Conservation (phyloP, 2,329 filamentous ascomycete species). For the Aspergillus floridensis region DNA sequence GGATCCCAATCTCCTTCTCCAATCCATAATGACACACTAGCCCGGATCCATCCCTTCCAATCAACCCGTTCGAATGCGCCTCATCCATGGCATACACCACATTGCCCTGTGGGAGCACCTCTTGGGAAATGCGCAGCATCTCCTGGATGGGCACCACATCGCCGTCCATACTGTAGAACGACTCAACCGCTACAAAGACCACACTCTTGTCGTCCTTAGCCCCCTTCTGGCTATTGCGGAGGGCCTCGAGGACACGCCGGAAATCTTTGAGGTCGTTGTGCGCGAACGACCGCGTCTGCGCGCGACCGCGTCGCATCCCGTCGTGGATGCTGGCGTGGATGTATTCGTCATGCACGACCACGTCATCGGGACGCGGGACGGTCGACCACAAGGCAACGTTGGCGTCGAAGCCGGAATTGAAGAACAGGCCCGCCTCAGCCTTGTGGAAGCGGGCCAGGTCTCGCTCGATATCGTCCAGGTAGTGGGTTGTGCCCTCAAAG, state of each 20-base stretch:
- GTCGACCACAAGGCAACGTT: conserved; percentile 53
- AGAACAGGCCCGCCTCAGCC: conserved; percentile 51
- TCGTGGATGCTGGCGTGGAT: conserved; percentile 70
- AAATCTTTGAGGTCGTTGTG: conserved; percentile 39
- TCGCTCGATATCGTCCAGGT: neutral
- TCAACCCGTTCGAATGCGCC: conserved; percentile 15
- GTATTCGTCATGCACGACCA: conserved; percentile 63
- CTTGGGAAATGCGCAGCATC: conserved; percentile 13
- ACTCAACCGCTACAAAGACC: conserved; percentile 38
- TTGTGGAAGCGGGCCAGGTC: conserved; percentile 35
- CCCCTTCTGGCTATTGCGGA: conserved; percentile 13
- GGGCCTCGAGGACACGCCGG: conserved; percentile 26
- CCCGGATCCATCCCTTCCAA: conserved; percentile 15
- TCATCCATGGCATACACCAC: conserved; percentile 19
- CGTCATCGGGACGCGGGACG: conserved; percentile 52
- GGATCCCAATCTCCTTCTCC: conserved; percentile 26
- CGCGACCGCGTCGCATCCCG: conserved; percentile 54
- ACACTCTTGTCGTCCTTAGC: neutral
- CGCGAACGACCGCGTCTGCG: conserved; percentile 36
- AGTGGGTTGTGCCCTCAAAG: neutral
- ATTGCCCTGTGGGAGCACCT: conserved; percentile 18
- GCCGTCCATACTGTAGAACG: conserved; percentile 50
- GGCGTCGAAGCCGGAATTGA: conserved; percentile 42
- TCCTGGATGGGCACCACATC: conserved; percentile 34
- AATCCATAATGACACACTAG: conserved; percentile 23